These are phyloP conservation scores for Halenospora varia DNA, from an alignment of 495 filamentous ascomycete genomes.

Conservation along the genomic window DNA sequence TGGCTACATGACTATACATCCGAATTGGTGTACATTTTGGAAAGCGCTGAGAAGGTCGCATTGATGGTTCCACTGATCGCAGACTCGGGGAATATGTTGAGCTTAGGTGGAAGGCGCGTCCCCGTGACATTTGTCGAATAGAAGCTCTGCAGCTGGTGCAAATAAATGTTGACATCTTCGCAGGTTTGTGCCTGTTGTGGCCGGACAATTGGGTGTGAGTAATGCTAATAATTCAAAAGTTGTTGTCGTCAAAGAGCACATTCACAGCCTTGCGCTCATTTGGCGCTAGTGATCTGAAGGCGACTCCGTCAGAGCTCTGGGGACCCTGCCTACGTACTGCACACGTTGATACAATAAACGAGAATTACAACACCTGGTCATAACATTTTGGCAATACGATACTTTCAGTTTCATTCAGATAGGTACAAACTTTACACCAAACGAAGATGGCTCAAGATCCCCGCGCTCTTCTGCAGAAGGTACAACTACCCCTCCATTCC, in stretches of 20 bases:
- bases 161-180: slow-evolving; percentile 5
- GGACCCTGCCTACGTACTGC: neutral
- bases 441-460: slow-evolving; percentile 42
- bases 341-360: slow-evolving; percentile 1
- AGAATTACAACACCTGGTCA: neutral
- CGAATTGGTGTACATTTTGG: too few relatives aligned
- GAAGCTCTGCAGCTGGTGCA: slow-evolving; percentile 12
- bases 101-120: neutral
- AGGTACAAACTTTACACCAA: neutral
- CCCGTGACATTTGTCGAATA: slow-evolving; percentile 1
- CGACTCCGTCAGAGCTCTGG: slow-evolving; percentile 9
- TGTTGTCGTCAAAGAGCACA: neutral
- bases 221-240: too few relatives aligned
- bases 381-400: neutral
- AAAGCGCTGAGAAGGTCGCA: too few relatives aligned
- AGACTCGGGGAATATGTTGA: slow-evolving; percentile 2
- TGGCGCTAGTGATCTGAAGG: slow-evolving; percentile 2
- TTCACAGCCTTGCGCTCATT: neutral
- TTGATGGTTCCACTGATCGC: too few relatives aligned
- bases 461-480: slow-evolving; percentile 54
- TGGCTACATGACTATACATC: too few relatives aligned
- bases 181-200: too few relatives aligned
- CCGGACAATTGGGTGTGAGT: too few relatives aligned
- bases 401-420: neutral
- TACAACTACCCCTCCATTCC: slow-evolving; percentile 28